Evolutionary conservation across 2,329 filamentous ascomycete species (phyloP).

Genomic region (Colletotrichum spinosum): DNA sequence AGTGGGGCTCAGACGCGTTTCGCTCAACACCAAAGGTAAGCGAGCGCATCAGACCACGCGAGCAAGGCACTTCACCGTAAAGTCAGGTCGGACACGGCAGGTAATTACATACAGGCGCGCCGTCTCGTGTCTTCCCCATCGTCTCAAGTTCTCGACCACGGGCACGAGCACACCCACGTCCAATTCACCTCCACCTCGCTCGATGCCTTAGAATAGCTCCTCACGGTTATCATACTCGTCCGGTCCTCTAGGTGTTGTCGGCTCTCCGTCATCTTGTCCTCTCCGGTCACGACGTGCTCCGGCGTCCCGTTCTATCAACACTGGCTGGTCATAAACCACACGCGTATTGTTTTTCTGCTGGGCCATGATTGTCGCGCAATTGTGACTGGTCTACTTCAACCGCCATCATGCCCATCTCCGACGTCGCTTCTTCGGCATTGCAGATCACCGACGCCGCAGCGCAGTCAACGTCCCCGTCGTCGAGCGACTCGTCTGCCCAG

Average conservation of each 20-base stretch:
- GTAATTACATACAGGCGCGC: slow-evolving; percentile 31
- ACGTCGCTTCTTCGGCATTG: slow-evolving; percentile 16
- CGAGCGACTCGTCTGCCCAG: slow-evolving; percentile 18
- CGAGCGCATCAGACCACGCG: slow-evolving; percentile 19
- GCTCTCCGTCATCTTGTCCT: too few relatives aligned
- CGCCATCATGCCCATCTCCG: slow-evolving; percentile 25
- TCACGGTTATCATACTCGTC: neutral
- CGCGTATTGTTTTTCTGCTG: neutral
- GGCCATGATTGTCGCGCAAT: slow-evolving; percentile 21
- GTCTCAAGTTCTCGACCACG: neutral
- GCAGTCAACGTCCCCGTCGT: slow-evolving; percentile 12
- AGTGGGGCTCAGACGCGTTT: slow-evolving; percentile 30
- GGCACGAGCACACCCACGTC: too few relatives aligned
- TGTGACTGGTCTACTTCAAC: slow-evolving; percentile 5
- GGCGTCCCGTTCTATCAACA: too few relatives aligned
- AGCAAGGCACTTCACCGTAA: slow-evolving; percentile 12
- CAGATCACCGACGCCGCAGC: slow-evolving; percentile 4
- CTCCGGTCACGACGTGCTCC: too few relatives aligned
- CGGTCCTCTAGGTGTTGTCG: too few relatives aligned
- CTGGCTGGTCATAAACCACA: too few relatives aligned
- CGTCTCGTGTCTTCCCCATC: slow-evolving; percentile 34
- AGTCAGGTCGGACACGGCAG: neutral
- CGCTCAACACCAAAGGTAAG: slow-evolving; percentile 33
- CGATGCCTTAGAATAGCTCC: slow-evolving; percentile 27
- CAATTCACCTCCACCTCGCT: slow-evolving; percentile 22